These are phyloP conservation scores for Aspergillus quadricinctus DNA, from an alignment of 2,329 filamentous ascomycete genomes.

Conservation along the genomic window DNA sequence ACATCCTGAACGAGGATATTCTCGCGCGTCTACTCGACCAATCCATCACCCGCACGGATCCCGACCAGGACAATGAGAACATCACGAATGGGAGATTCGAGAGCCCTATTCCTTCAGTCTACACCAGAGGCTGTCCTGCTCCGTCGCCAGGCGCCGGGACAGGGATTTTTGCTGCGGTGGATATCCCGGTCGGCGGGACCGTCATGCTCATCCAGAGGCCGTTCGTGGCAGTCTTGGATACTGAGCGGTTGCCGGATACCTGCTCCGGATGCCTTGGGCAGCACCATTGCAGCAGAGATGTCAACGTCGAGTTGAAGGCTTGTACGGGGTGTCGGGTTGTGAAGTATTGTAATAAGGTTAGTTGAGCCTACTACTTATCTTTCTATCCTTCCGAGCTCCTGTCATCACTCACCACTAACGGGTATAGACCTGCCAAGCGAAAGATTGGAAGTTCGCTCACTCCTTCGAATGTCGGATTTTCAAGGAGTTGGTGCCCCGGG, in stretches of 20 bases:
- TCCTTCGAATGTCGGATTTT: conserved; percentile 57
- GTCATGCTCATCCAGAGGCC: conserved; percentile 49
- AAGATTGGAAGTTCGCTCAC: conserved; percentile 57
- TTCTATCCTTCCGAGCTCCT: neutral
- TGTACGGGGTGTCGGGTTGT: conserved; percentile 57
- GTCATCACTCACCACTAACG: conserved; percentile 1
- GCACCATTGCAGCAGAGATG: conserved; percentile 18
- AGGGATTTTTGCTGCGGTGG: conserved; percentile 51
- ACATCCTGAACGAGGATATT: neutral
- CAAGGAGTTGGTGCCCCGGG: conserved; percentile 39
- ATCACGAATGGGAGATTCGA: neutral
- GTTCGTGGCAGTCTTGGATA: conserved; percentile 52
- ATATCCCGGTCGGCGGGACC: conserved; percentile 47
- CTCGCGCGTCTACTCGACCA: neutral
- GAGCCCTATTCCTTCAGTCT: conserved; percentile 13
- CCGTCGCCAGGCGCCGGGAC: conserved; percentile 39
- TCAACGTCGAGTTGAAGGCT: conserved; percentile 39
- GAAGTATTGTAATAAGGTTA: conserved; percentile 58
- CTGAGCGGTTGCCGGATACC: conserved; percentile 47
- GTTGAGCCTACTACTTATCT: conserved; percentile 14
- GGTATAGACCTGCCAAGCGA: conserved; percentile 52
- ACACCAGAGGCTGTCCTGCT: conserved; percentile 21
- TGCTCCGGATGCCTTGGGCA: conserved; percentile 56
- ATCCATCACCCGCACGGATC: neutral
- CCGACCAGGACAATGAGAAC: neutral